Evolutionary conservation across 2,329 filamentous ascomycete genomes (phyloP), one percentile per base, ranked within the genome.

Genomic region (Ophiostoma quercus): DNA sequence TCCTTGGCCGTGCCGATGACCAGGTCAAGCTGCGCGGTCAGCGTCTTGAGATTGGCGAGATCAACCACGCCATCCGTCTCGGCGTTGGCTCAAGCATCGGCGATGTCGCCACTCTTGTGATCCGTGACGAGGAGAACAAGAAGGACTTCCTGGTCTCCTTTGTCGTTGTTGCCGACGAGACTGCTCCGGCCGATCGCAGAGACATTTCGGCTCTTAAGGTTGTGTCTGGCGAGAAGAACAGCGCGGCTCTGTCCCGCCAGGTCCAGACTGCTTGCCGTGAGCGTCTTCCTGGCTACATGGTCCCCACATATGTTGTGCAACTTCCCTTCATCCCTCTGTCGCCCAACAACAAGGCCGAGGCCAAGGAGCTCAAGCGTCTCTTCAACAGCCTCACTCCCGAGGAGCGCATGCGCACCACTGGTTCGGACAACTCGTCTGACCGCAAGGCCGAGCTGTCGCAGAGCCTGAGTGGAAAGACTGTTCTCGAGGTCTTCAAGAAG

Each of bases 21-120:
- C 94, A 98, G 78, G 89, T 97, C 72, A 98, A 98, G 77, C 84
- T 97, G 2, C 88, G 94, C 12, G 94, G 94, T 0, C 94, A 97
- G 77, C 85, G 94, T 16, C 84, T 98, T 0, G 94, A 98, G 76
- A 90, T 96, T 71, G 91, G 90, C 0, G 94, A 98, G 80, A 96
- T 97, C 78, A 95, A 96, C 74, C 89, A 94, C 67, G 87, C 90
- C 9, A 92, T 97, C 74, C 88, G 87, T 66, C 82, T 85, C 25
- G 85, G 85, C 0, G 83, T 87, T 2, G 69, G 32, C n/a, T 0
- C 72, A 78, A 0, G 80, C 0, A 79, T 95, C 9, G 81, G 84
- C 16, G 92, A 96, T 74, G 88, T 92, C 0, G 88, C 88, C 2
- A 96, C 93, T 0, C 80, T 96, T 16, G 91, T 97, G 0, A 79